Evolutionary conservation across 768 basidiomycete genomes (phyloP).

Genomic region (Boletus rubescentipes): DNA sequence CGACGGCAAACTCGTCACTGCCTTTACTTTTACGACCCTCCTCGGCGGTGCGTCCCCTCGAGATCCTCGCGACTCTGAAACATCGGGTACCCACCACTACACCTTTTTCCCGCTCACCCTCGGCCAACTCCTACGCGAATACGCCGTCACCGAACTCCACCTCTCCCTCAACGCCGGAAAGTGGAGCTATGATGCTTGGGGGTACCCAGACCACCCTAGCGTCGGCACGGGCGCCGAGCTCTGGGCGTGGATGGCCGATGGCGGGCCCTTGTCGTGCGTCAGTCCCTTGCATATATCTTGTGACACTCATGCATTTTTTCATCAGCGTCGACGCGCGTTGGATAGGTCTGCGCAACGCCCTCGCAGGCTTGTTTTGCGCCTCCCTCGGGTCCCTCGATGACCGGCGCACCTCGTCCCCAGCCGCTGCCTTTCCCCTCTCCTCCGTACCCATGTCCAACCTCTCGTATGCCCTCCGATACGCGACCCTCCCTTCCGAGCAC

Average conservation of each 20-base stretch:
- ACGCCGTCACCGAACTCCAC: conserved; percentile 85
- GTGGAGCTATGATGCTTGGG: conserved; percentile 88
- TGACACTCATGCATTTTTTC: neutral
- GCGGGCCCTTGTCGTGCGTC: conserved; percentile 48
- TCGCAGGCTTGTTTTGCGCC: conserved; percentile 94
- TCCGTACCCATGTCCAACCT: conserved; percentile 42
- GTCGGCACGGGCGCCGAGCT: conserved; percentile 88
- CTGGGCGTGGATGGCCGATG: conserved; percentile 89
- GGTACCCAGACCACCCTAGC: conserved; percentile 69
- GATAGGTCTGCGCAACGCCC: conserved; percentile 82
- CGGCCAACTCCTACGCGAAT: conserved; percentile 82
- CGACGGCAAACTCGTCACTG: conserved; percentile 80
- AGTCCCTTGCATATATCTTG: neutral
- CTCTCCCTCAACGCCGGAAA: conserved; percentile 88
- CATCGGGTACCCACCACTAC: conserved; percentile 73
- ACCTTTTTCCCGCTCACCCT: conserved; percentile 83
- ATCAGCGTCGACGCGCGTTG: conserved; percentile 73
- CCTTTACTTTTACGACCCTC: conserved; percentile 76
- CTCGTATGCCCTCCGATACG: conserved; percentile 69
- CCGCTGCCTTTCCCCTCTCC: conserved; percentile 63
- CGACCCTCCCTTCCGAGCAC: conserved; percentile 74
- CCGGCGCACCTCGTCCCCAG: conserved; percentile 69
- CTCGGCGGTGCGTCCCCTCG: conserved; percentile 54
- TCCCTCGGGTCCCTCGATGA: conserved; percentile 79
- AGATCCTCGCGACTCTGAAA: conserved; percentile 48